Evolutionary conservation across 1,284 basidiomycete genomes (phyloP).

Genomic region (Boletus mariae): DNA sequence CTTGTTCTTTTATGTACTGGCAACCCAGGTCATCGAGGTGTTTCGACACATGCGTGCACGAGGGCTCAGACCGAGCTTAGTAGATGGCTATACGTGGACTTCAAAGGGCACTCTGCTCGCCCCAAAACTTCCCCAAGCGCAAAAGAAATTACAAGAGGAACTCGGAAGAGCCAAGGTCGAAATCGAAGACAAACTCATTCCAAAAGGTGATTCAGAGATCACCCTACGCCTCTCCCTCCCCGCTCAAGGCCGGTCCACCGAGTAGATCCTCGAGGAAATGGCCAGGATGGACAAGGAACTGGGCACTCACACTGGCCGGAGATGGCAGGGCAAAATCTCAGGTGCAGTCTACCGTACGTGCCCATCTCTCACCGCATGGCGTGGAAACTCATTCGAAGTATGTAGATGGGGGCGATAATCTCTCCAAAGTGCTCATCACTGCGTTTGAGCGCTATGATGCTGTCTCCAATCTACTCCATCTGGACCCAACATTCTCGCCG

Average conservation of each 20-base stretch:
- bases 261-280: conserved; percentile 82
- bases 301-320: conserved; percentile 53
- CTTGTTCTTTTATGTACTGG: conserved; percentile 61
- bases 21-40: conserved; percentile 47
- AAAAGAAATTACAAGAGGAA: conserved; percentile 64
- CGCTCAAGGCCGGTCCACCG: conserved; percentile 59
- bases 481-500: no score
- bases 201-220: conserved; percentile 51
- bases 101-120: conserved; percentile 55
- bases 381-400: neutral
- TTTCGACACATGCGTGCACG: conserved; percentile 75
- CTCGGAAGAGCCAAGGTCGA: conserved; percentile 64
- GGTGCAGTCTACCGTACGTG: conserved; percentile 85
- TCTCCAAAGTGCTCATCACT: conserved; percentile 67
- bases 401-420: conserved; percentile 78
- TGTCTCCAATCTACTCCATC: no score
- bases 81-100: conserved; percentile 56
- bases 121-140: conserved; percentile 67
- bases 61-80: conserved; percentile 51
- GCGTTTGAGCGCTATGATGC: conserved; percentile 31
- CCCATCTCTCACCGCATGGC: neutral
- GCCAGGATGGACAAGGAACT: conserved; percentile 67
- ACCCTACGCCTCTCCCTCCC: conserved; percentile 68
- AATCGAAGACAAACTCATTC: conserved; percentile 71
- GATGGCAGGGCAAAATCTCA: conserved; percentile 67